Evolutionary conservation across 805 yeast species (phyloP), one percentile per base, ranked within the genome.

Genomic region (Wickerhamomyces canadensis): DNA sequence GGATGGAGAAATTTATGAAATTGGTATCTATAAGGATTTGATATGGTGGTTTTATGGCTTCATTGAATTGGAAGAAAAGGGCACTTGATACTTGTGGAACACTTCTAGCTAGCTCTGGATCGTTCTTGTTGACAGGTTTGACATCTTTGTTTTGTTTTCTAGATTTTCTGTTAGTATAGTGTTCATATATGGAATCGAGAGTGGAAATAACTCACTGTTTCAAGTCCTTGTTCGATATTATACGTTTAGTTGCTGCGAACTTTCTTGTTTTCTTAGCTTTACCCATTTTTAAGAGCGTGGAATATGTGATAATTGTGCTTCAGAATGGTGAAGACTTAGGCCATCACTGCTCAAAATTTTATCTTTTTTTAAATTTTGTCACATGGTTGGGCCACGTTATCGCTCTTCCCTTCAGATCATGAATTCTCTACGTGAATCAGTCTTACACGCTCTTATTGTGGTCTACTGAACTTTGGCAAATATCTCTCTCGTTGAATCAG

Each of bases 71-170:
- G 70, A 93, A 93, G 61, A 93, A 93, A 31, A 93, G 70, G 0
- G 98, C 94, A 38, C 95, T 84, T 1, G 97, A 88, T 2, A 93
- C 96, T 62, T 93, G 98, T 3, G 98, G 98, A 13, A 84, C 73
- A 31, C 72, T 76, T 55, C 72, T 73, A 3, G 84, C 80, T 16
- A 82, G 60, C 59, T 89, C 97, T 26, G 86, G 82, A 53, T 89
- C 96, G 31, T 76, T 76, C 38, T 69, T 66, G 26, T 62, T 54
- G 19, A 52, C 53, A n/a, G n/a, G n/a, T n/a, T n/a, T n/a, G n/a
- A n/a, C n/a, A n/a, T n/a, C n/a, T n/a, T n/a, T n/a, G n/a, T n/a
- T n/a, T n/a, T n/a, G n/a, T n/a, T n/a, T n/a, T n/a, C n/a, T n/a
- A n/a, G n/a, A n/a, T 22, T 5, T 35, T 32, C 18, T 22, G 42